Base-by-base conservation (phyloP, 768 basidiomycete genomes). In the Mycena leptocephala region DNA sequence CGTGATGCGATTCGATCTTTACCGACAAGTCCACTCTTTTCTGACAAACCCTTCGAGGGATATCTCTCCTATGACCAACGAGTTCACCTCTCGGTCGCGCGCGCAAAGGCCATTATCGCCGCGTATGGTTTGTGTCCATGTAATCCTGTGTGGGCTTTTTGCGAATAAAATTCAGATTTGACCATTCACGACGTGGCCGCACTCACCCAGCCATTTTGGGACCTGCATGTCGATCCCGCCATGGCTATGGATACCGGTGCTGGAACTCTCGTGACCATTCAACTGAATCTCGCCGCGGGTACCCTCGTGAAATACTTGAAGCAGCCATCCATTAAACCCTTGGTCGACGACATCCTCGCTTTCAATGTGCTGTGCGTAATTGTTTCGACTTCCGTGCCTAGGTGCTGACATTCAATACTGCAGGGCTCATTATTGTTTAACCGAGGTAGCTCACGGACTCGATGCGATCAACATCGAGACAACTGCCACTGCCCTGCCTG, bases 381-480 rank as follows among this genome's bases (percentile, higher is more conserved):
- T 2, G 22, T 41, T 0, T 32, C n/a, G 39, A 26, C n/a, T n/a
- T 35, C 1, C 6, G 8, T 39, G 16, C 24, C 2, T 16, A 46
- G 59, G 32, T 22, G 13, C 61, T 72, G 9, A 48, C n/a, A 13
- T 26, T 5, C 22, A 22, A 1, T 32, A 11, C 4, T 18, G 5
- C n/a, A 74, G 73, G 24, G 55, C 56, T 0, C 73, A 74, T 9
- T 74, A 48, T n/a, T 62, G 56, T 5, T 26, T 74, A 3, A 63
- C 74, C 2, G 74, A 75, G n/a, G 58, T 75, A 10, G 91, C 90
- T 1, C 92, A 93, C 72, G 92, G 91, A 11, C 81, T 92, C 22
- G 92, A 92, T 58, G 88, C 91, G 1, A 88, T 90, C 77, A 91
- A 93, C 78, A 87, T 92, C 11, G 91, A 93, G 80, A 93, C 92